phyloP scores from a whole-genome alignment of 352 stramenopile genomes.

The Phytophthora hybrid region DNA sequence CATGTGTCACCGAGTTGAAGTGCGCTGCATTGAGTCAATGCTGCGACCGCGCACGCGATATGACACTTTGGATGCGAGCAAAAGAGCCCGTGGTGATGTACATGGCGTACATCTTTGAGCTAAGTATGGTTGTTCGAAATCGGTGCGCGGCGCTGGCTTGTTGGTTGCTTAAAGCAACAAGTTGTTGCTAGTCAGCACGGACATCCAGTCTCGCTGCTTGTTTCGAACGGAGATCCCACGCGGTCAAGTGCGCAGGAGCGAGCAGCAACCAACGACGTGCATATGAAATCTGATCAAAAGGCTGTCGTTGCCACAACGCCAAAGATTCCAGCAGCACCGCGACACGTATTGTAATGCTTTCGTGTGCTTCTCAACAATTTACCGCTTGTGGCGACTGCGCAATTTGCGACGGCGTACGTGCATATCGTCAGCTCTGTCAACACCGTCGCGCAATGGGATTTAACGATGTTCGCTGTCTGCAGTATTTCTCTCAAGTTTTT shows the following conservation, averaged over 20 bases:
- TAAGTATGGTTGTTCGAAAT: too few relatives aligned
- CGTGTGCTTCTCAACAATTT: slow-evolving; percentile 28
- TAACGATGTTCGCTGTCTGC: slow-evolving; percentile 17
- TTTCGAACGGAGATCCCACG: slow-evolving; percentile 28
- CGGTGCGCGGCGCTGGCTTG: too few relatives aligned
- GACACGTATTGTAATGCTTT: not conserved
- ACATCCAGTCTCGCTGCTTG: slow-evolving; percentile 25
- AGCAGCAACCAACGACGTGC: not conserved
- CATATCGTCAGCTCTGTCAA: slow-evolving; percentile 24
- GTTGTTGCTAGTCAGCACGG: not conserved
- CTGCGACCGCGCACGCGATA: too few relatives aligned
- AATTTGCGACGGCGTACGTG: too few relatives aligned
- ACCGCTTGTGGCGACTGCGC: too few relatives aligned
- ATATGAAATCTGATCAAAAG: slow-evolving; percentile 1
- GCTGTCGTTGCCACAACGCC: not conserved
- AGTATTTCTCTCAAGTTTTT: slow-evolving; percentile 28
- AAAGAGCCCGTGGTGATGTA: too few relatives aligned
- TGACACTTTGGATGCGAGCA: too few relatives aligned
- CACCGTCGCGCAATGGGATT: slow-evolving; percentile 13
- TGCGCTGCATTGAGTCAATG: too few relatives aligned
- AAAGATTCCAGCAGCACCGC: not conserved
- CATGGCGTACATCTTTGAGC: too few relatives aligned
- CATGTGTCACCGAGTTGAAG: too few relatives aligned
- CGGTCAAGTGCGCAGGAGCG: slow-evolving; percentile 4
- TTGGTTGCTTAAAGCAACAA: too few relatives aligned